phyloP scores from a whole-genome alignment of 768 basidiomycete genomes.

The Lactarius hengduanensis region DNA sequence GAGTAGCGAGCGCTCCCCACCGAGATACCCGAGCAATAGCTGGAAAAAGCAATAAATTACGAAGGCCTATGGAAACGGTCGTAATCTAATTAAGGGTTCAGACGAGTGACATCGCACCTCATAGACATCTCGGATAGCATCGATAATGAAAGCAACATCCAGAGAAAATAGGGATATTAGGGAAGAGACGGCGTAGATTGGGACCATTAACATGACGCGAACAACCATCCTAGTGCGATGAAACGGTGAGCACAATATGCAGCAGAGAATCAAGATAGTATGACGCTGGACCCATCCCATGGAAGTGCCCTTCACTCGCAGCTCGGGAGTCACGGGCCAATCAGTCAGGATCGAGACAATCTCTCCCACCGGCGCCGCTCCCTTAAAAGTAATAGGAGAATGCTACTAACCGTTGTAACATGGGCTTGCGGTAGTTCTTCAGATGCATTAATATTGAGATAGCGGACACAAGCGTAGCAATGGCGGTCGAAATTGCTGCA shows the following conservation, averaged over 20 bases:
- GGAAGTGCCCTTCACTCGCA: neutral
- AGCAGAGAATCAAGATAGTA: neutral
- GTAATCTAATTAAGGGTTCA: neutral
- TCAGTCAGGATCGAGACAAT: neutral
- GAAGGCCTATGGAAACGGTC: constrained; percentile 59
- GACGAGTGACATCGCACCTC: constrained; percentile 55
- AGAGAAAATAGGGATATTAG: constrained; percentile 92
- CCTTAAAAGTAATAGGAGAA: neutral
- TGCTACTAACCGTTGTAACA: constrained; percentile 63
- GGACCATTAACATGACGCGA: constrained; percentile 96
- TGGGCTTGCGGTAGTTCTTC: constrained; percentile 82
- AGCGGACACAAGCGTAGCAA: constrained; percentile 71
- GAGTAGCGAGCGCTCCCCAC: constrained; percentile 90
- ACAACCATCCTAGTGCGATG: constrained; percentile 71
- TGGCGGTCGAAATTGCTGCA: constrained; percentile 59
- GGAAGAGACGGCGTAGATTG: constrained; percentile 87
- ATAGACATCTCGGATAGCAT: constrained; percentile 92
- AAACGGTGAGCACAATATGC: constrained; percentile 2
- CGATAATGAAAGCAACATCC: constrained; percentile 95
- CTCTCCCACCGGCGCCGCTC: neutral
- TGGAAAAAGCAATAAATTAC: constrained; percentile 93
- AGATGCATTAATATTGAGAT: constrained; percentile 79
- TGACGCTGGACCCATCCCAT: neutral
- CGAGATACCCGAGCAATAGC: constrained; percentile 78
- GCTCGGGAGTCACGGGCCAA: neutral